A percentile compares a stretch with the other conserved stretches of the same genome.
These are phyloP conservation scores for Ormosia semicastrata DNA, from an alignment of 306 rosid species.

Conservation along the genomic window DNA sequence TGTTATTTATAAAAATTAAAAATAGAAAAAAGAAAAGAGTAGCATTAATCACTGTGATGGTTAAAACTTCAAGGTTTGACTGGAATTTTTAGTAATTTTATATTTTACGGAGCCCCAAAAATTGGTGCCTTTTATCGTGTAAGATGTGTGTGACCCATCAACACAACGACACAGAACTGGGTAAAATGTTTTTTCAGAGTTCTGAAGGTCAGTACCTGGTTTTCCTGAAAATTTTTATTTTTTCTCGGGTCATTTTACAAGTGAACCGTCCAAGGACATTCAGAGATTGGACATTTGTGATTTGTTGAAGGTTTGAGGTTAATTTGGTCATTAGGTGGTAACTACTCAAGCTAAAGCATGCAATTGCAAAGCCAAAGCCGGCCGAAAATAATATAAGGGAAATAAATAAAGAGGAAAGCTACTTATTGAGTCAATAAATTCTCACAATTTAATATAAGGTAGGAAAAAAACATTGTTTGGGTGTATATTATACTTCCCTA, in stretches of 20 bases:
- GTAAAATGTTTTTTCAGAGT: background rate
- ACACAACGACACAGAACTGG: conserved; percentile 9
- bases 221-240: conserved; percentile 7
- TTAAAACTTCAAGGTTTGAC: conserved; percentile 23
- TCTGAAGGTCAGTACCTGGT: background rate
- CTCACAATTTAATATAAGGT: background rate
- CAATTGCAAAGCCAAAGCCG: background rate
- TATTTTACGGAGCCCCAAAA: conserved; percentile 14
- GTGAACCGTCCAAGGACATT: background rate
- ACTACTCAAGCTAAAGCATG: too few species aligned
- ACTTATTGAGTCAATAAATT: background rate
- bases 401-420: background rate
- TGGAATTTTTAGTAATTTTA: background rate
- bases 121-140: background rate
- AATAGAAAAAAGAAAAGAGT: background rate
- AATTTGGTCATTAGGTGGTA: background rate
- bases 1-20: background rate
- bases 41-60: background rate
- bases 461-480: background rate
- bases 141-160: background rate
- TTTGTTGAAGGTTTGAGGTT: background rate
- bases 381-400: background rate
- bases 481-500: too few species aligned
- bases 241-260: background rate
- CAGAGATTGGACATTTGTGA: too few species aligned